Conservation (phyloP, 78 protist species). For the Capsaspora owczarzaki region DNA sequence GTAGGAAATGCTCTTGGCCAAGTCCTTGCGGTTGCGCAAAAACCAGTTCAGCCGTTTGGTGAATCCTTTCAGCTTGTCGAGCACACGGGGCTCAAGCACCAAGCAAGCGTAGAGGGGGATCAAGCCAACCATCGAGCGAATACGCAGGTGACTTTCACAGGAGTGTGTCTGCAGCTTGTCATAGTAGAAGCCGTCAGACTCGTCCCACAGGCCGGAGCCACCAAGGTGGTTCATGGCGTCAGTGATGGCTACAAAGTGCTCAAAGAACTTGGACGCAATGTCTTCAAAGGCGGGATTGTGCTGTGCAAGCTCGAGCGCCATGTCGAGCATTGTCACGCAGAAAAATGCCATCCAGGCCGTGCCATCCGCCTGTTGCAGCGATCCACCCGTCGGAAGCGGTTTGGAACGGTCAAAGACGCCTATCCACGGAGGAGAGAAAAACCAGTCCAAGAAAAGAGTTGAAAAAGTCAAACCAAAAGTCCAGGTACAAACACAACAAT, state of each 20-base stretch:
- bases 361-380: constrained; percentile 26
- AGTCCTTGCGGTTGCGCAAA: constrained; percentile 1
- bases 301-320: constrained; percentile 61
- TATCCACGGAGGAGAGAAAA: constrained; percentile 25
- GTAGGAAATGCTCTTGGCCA: not conserved
- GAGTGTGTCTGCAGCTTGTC: constrained; percentile 11
- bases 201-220: constrained; percentile 58
- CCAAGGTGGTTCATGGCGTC: constrained; percentile 21
- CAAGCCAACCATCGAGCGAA: constrained; percentile 43
- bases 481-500: not conserved
- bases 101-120: constrained; percentile 51
- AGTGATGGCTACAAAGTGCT: constrained; percentile 53
- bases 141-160: not conserved
- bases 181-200: constrained; percentile 53
- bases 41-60: constrained; percentile 50
- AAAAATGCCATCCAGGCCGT: constrained; percentile 75
- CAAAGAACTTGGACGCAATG: constrained; percentile 65
- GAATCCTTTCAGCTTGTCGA: constrained; percentile 46
- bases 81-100: constrained; percentile 8
- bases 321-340: constrained; percentile 58
- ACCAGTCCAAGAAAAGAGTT: constrained; percentile 60
- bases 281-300: constrained; percentile 44
- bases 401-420: constrained; percentile 48
- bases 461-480: no score
- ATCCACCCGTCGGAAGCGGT: constrained; percentile 25